Evolutionary conservation across 1,284 basidiomycete genomes (phyloP).

Genomic region (Hemileia vastatrix): DNA sequence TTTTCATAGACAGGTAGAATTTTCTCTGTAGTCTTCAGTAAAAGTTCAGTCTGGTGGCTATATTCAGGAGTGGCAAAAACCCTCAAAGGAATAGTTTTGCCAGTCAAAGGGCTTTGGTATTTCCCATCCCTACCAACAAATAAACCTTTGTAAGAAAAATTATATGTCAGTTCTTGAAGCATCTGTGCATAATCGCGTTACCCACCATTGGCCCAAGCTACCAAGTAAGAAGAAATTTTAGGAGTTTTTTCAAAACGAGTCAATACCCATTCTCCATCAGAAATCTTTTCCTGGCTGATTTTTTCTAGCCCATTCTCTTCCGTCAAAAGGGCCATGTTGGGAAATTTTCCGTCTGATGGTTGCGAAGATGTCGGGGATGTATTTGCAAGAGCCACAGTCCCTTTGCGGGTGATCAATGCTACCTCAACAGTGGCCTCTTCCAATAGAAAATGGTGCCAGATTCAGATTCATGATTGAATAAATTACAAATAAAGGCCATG

Average conservation of each 20-base stretch:
- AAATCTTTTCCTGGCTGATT: conserved; percentile 25
- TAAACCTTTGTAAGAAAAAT: conserved; percentile 8
- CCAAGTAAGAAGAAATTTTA: conserved; percentile 78
- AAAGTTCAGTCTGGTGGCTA: conserved; percentile 64
- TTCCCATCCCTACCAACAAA: conserved; percentile 18
- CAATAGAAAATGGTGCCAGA: not conserved
- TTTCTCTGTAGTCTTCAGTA: conserved; percentile 76
- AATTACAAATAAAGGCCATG: not conserved
- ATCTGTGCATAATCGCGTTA: conserved; percentile 50
- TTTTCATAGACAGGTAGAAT: conserved; percentile 88
- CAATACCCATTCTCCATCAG: conserved; percentile 41
- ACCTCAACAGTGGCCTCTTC: conserved; percentile 22
- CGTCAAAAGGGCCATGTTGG: conserved; percentile 3
- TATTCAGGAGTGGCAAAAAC: conserved; percentile 83
- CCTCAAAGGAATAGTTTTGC: conserved; percentile 68
- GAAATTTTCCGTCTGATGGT: conserved; percentile 16
- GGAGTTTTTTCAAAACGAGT: conserved; percentile 43
- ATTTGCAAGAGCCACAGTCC: conserved; percentile 18
- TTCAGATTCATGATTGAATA: not conserved
- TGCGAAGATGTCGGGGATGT: conserved; percentile 16
- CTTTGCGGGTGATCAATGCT: conserved; percentile 12
- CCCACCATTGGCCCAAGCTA: conserved; percentile 78
- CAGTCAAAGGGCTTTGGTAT: conserved; percentile 70
- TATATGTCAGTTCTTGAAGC: not conserved
- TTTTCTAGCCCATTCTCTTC: conserved; percentile 21